These are phyloP conservation scores for Suillus alpinus DNA, from an alignment of 768 basidiomycete genomes.

Conservation along the genomic window DNA sequence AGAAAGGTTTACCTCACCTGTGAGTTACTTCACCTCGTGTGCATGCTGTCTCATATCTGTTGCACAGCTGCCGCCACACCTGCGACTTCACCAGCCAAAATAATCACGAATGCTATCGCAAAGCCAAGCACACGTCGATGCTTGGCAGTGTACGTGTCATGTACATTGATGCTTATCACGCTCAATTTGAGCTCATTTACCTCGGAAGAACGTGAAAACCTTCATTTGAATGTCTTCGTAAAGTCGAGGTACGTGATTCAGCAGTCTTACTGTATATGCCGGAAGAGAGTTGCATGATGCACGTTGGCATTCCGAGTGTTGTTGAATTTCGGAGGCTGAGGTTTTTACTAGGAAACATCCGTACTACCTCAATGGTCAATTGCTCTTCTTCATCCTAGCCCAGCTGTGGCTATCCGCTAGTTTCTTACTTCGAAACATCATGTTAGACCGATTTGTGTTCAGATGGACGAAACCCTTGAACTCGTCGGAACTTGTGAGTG, in stretches of 20 bases:
- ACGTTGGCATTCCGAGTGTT: neutral
- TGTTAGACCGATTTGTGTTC: conserved; percentile 59
- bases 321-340: neutral
- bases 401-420: conserved; percentile 47
- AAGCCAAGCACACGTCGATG: conserved; percentile 46
- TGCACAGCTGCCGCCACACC: conserved; percentile 43
- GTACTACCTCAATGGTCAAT: conserved; percentile 66
- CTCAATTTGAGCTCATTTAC: conserved; percentile 42
- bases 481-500: conserved; percentile 18
- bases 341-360: conserved; percentile 59
- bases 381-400: conserved; percentile 56
- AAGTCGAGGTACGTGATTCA: conserved; percentile 52
- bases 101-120: conserved; percentile 42
- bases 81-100: conserved; percentile 51
- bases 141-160: conserved; percentile 44
- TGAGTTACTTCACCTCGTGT: conserved; percentile 31
- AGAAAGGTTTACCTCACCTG: conserved; percentile 60
- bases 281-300: conserved; percentile 11
- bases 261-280: neutral
- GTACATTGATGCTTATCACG: conserved; percentile 41
- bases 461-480: conserved; percentile 33
- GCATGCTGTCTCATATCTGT: neutral
- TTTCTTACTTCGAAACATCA: conserved; percentile 55
- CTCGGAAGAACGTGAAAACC: conserved; percentile 30
- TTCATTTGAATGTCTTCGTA: conserved; percentile 55